Evolutionary conservation across 306 rosid genomes (phyloP).

Genomic region (Hippophae rhamnoides): DNA sequence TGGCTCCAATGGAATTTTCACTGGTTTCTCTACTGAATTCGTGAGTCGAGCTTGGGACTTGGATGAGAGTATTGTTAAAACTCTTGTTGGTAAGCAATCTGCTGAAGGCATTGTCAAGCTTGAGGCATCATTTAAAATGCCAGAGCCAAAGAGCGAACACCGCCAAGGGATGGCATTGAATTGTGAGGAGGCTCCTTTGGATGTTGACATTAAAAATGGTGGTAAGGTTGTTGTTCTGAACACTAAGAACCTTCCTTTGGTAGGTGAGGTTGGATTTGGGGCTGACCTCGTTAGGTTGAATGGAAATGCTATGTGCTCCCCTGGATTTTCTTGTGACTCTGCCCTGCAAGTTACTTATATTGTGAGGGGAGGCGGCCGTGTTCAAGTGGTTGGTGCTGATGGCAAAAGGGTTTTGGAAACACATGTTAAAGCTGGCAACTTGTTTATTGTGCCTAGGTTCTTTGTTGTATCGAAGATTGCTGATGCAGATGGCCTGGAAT

Average conservation of each 20-base stretch:
- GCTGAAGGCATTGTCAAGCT: conserved; percentile 52
- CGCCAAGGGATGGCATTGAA: conserved; percentile 60
- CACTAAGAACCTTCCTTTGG: conserved; percentile 74
- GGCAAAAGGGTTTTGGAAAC: conserved; percentile 71
- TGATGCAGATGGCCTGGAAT: conserved; percentile 65
- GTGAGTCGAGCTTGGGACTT: conserved; percentile 76
- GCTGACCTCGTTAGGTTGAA: conserved; percentile 77
- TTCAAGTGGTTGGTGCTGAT: conserved; percentile 64
- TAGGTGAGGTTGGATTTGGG: conserved; percentile 68
- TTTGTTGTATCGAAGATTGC: conserved; percentile 81
- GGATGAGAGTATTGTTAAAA: conserved; percentile 38
- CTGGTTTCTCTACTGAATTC: conserved; percentile 61
- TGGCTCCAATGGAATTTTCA: conserved; percentile 66
- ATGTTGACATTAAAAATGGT: conserved; percentile 62
- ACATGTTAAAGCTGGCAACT: conserved; percentile 49
- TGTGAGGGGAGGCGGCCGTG: conserved; percentile 64
- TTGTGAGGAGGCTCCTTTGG: conserved; percentile 69
- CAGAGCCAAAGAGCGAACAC: conserved; percentile 45
- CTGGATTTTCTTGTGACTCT: conserved; percentile 75
- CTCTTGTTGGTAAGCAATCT: conserved; percentile 44
- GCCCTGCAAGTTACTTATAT: conserved; percentile 75
- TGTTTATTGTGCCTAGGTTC: conserved; percentile 82
- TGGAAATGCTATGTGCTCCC: conserved; percentile 75
- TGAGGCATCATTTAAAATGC: conserved; percentile 25
- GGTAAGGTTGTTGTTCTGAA: conserved; percentile 74